Base-by-base conservation (phyloP, 2,329 filamentous ascomycete species). In the Dendrostoma leiphaemia region DNA sequence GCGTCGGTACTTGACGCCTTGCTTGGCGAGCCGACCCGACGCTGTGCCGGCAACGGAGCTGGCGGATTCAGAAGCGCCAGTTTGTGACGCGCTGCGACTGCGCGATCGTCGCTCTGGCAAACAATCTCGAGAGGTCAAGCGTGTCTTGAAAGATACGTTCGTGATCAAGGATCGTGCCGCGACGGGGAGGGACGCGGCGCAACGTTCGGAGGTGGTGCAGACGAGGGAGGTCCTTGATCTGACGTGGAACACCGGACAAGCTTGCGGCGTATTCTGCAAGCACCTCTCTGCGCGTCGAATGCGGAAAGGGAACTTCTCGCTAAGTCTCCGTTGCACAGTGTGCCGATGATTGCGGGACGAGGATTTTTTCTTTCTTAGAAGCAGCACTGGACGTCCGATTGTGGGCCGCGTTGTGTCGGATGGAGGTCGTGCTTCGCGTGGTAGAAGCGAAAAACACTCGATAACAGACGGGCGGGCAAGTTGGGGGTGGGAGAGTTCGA, bases 1-100 rank as follows among this genome's bases (percentile, higher is more conserved):
- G 74, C 71, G 71, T 78, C 72, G 66, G 72, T 69, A 72, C 55
- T 45, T 54, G 75, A 74, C 70, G 77, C 74, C 73, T 74, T 76
- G 73, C 78, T 73, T 73, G 76, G 76, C 73, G 80, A 78, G 78
- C 82, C 78, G 69, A 83, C 78, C 77, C 80, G 81, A 76, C 82
- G 80, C 75, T 80, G 80, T 77, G 78, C 80, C 76, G 84, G 84
- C 76, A 84, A 83, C 71, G 83, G 75, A 75, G 81, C 79, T 70
- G 78, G 79, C 64, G 78, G 77, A 76, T 83, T 83, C 65, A 79
- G 64, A 65, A 77, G 75, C 75, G 82, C 84, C 84, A 87, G 81
- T 70, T 86, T 88, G 80, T 69, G 59, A 61, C 60, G 60, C 55
- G 59, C 62, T 64, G 64, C 67, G 67, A 65, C 63, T 65, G 62